phyloP scores from a whole-genome alignment of 345 rosid species.

The Anastatica hierochuntica region DNA sequence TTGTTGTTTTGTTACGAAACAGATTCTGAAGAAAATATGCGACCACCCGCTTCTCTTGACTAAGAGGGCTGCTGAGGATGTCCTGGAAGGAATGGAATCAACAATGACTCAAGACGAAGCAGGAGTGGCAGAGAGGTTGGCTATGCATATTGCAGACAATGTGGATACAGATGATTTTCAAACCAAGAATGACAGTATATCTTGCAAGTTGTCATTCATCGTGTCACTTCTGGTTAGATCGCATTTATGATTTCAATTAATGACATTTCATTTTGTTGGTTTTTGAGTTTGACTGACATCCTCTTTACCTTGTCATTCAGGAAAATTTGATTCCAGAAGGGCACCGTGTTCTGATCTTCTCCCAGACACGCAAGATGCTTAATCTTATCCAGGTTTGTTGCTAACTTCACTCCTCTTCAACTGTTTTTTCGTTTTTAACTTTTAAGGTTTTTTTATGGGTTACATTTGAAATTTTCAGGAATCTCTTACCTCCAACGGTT shows the following conservation, averaged over 20 bases:
- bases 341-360: slow-evolving; percentile 86
- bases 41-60: slow-evolving; percentile 34
- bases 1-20: slow-evolving; percentile 23
- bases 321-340: slow-evolving; percentile 78
- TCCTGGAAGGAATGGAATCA: slow-evolving; percentile 88
- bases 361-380: slow-evolving; percentile 97
- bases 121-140: slow-evolving; percentile 76
- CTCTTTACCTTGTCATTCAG: slow-evolving; percentile 30
- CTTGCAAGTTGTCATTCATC: slow-evolving; percentile 90
- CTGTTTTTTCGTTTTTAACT: background rate
- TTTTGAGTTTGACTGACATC: slow-evolving; percentile 8
- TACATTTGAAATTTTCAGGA: slow-evolving; percentile 38
- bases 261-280: slow-evolving; percentile 3
- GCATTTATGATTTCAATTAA: background rate
- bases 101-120: slow-evolving; percentile 74
- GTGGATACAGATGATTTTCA: slow-evolving; percentile 66
- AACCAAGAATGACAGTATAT: slow-evolving; percentile 64
- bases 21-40: slow-evolving; percentile 91
- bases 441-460: slow-evolving; percentile 3
- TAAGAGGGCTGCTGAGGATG: slow-evolving; percentile 41
- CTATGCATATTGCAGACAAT: slow-evolving; percentile 76
- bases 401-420: slow-evolving; percentile 15
- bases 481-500: slow-evolving; percentile 51
- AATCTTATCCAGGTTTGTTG: slow-evolving; percentile 78
- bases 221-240: slow-evolving; percentile 61